A percentile compares a stretch with the other conserved stretches of the same genome.
These are phyloP conservation scores for Fusarium sambucinum DNA, from an alignment of 2,329 filamentous ascomycete species.

Conservation along the genomic window DNA sequence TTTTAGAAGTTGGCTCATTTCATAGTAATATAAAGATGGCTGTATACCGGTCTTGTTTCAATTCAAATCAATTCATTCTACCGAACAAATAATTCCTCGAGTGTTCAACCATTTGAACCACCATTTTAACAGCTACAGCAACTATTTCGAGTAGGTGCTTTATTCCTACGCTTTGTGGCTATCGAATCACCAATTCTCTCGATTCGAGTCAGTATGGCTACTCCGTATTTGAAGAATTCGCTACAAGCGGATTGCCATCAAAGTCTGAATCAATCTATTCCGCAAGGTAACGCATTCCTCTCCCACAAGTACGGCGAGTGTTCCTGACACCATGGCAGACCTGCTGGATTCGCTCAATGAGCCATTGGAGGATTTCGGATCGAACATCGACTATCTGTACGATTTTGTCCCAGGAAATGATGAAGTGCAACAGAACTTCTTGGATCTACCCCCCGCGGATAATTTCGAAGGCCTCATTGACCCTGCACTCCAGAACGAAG, in stretches of 20 bases:
- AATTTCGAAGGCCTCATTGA: background rate
- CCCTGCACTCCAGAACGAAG: background rate
- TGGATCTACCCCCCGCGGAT: background rate
- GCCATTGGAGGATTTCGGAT: too few species aligned
- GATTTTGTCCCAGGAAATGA: too few species aligned
- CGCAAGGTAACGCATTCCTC: background rate
- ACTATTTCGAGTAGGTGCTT: background rate
- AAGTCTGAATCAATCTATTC: background rate
- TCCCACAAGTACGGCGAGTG: background rate
- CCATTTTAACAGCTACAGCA: background rate
- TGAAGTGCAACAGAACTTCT: background rate
- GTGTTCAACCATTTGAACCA: background rate
- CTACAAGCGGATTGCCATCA: background rate
- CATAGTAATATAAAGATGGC: conserved; percentile 5
- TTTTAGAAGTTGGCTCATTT: background rate
- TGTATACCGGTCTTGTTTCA: background rate
- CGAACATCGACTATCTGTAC: background rate
- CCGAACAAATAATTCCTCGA: background rate
- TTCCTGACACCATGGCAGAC: background rate
- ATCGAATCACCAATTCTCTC: background rate
- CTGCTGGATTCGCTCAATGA: too few species aligned
- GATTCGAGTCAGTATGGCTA: background rate
- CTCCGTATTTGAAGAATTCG: background rate
- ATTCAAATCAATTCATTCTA: background rate
- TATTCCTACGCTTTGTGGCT: background rate